Evolutionary conservation across 2,329 filamentous ascomycete genomes (phyloP).

Genomic region (Stachybotrys echinatus): DNA sequence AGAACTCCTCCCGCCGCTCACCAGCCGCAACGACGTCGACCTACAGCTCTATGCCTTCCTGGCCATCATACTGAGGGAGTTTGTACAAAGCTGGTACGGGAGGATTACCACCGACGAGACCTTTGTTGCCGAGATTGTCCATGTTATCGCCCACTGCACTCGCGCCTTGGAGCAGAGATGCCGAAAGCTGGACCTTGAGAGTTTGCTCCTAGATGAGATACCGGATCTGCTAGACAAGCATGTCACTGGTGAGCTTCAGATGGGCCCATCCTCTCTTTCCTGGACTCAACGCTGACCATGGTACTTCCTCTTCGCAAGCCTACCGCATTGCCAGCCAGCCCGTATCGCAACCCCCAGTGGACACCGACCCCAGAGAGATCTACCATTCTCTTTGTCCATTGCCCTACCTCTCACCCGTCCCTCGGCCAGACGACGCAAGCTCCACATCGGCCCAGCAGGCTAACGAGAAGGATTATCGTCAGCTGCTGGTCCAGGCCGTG

Average conservation of each 20-base stretch:
- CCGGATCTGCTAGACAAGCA: constrained; percentile 77
- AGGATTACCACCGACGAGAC: constrained; percentile 87
- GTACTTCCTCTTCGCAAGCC: constrained; percentile 45
- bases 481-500: constrained; percentile 77
- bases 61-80: constrained; percentile 83
- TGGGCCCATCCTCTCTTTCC: neutral
- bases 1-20: constrained; percentile 81
- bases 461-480: constrained; percentile 80
- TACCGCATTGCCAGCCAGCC: constrained; percentile 64
- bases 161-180: constrained; percentile 81
- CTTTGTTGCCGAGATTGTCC: constrained; percentile 83
- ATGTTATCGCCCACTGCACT: constrained; percentile 89
- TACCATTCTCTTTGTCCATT: constrained; percentile 84
- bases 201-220: constrained; percentile 79
- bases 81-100: constrained; percentile 87
- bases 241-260: constrained; percentile 57
- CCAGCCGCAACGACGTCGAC: constrained; percentile 91
- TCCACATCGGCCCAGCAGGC: constrained; percentile 57
- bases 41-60: constrained; percentile 89
- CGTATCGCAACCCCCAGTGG: constrained; percentile 52
- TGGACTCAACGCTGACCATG: constrained; percentile 10
- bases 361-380: constrained; percentile 58
- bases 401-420: constrained; percentile 74
- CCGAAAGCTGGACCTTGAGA: constrained; percentile 75
- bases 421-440: constrained; percentile 45